Evolutionary conservation across 2,329 filamentous ascomycete genomes (phyloP).

Genomic region (Trichoderma asperellum): DNA sequence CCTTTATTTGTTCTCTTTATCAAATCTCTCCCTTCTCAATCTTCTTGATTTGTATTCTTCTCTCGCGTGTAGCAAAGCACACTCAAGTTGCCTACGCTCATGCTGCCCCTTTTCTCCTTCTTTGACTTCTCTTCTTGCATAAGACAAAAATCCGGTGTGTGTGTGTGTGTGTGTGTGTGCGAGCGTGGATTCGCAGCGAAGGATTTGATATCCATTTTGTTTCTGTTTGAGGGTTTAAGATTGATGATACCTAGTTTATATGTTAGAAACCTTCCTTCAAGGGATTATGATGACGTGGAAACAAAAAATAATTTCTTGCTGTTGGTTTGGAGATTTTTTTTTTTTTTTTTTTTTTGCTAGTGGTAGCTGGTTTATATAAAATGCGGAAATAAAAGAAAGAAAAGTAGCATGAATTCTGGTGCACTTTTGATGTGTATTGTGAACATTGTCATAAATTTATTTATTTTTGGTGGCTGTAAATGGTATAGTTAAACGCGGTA

Average conservation of each 20-base stretch:
- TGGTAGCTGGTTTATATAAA: conserved; percentile 7
- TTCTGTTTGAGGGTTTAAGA: conserved; percentile 2
- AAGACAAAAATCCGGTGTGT: conserved; percentile 7
- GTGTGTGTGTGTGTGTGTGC: background rate
- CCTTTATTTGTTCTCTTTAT: conserved; percentile 10
- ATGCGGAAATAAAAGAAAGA: conserved; percentile 4
- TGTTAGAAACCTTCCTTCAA: conserved; percentile 29
- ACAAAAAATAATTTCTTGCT: background rate
- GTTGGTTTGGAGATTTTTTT: conserved; percentile 14
- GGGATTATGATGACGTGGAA: conserved; percentile 14
- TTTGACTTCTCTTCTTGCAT: conserved; percentile 10
- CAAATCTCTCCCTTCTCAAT: conserved; percentile 32
- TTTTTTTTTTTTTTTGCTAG: background rate
- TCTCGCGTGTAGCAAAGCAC: conserved; percentile 1
- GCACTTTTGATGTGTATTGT: background rate
- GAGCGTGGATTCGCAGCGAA: conserved; percentile 4
- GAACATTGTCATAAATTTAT: background rate
- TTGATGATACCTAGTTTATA: conserved; percentile 21
- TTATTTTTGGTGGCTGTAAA: background rate
- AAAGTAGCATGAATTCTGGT: background rate
- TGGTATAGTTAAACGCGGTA: background rate
- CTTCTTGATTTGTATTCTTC: conserved; percentile 20
- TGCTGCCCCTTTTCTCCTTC: background rate
- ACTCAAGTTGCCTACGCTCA: background rate
- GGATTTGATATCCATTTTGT: background rate